Base-by-base conservation (phyloP, 2,329 filamentous ascomycete species). In the Hymenoscyphus albidus region DNA sequence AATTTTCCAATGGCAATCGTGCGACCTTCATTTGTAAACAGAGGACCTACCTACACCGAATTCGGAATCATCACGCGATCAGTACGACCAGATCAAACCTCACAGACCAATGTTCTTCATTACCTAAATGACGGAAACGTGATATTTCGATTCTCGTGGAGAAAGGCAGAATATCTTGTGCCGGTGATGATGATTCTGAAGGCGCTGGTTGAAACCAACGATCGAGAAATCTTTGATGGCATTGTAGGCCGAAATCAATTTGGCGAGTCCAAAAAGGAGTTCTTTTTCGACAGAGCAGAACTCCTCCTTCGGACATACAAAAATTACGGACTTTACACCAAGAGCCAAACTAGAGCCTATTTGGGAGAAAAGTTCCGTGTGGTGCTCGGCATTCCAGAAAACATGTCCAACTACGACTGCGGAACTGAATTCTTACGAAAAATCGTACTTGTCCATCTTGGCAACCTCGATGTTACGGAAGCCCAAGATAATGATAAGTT, bases 181-280 rank as follows among this genome's bases (percentile, higher is more conserved):
- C 95, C 95, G 0, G 91, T 93, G 67, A 88, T 97, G 84, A 98
- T 99, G 94, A 88, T 99, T 40, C 80, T 99, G 69, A 99, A 98
- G 80, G 94, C 95, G 1, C 81, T 99, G 59, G 85, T 95, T 1
- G 94, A 99, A 77, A 99, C 95, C 16, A 99, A 97, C 75, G 95
- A 99, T 75, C 87, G 92, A 64, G 93, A 97, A 75, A 95, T 99
- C 56, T 98, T 96, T 66, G 93, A 98, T 77, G 91, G 90, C n/a
- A 80, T 99, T 61, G 89, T 98, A 58, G 94, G 94, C 44, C 82
- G 86, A 35, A 84, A 87, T 65, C 87, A 86, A 38, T 93, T 91
- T 38, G 89, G 92, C 75, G 90, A 90, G 7, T 83, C 91, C 42
- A 83, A 91, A 63, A 95, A 96, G 75, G 97, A 94, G 13, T 98